Conservation (phyloP, 179 eudicot species). For the Vitellaria paradoxa region DNA sequence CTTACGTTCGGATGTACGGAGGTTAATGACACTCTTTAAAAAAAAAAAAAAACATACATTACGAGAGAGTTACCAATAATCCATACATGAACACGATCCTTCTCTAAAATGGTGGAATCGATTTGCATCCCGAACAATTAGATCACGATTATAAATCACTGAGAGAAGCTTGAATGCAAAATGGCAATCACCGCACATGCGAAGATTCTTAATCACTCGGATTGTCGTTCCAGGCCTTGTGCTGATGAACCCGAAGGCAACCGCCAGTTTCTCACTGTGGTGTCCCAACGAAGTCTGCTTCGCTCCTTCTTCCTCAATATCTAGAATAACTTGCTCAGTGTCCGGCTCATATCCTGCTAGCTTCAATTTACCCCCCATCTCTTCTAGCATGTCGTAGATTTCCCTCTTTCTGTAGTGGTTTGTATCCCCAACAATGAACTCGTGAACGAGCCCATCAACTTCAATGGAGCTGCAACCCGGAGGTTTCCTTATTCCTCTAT, state of each 20-base stretch:
- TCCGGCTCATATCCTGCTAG: constrained; percentile 21
- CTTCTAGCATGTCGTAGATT: constrained; percentile 22
- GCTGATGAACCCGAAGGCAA: constrained; percentile 27
- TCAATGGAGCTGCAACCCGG: constrained; percentile 33
- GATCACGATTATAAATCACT: constrained; percentile 12
- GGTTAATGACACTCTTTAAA: too few species aligned
- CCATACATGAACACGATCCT: constrained; percentile 31
- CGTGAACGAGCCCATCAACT: constrained; percentile 25
- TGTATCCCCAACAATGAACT: constrained; percentile 22
- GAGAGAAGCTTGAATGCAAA: constrained; percentile 20
- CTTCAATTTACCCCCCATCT: constrained; percentile 20
- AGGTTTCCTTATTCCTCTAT: constrained; percentile 16
- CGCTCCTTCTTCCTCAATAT: constrained; percentile 18
- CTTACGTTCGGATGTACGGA: too few species aligned
- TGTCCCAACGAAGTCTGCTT: constrained; percentile 17
- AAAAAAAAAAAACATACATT: too few species aligned
- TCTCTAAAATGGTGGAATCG: constrained; percentile 25
- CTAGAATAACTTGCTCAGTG: constrained; percentile 17
- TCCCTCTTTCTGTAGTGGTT: constrained; percentile 15
- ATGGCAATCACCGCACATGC: constrained; percentile 28
- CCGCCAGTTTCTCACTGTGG: constrained; percentile 31
- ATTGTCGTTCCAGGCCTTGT: constrained; percentile 18
- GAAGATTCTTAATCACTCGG: constrained; percentile 22
- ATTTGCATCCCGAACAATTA: constrained; percentile 22
- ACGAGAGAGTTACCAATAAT: constrained; percentile 21